Percentiles rank a stretch among this genome's conserved stretches.
Evolutionary conservation across 1,139 yeast genomes (phyloP).

Genomic region (Meyerozyma sp.): DNA sequence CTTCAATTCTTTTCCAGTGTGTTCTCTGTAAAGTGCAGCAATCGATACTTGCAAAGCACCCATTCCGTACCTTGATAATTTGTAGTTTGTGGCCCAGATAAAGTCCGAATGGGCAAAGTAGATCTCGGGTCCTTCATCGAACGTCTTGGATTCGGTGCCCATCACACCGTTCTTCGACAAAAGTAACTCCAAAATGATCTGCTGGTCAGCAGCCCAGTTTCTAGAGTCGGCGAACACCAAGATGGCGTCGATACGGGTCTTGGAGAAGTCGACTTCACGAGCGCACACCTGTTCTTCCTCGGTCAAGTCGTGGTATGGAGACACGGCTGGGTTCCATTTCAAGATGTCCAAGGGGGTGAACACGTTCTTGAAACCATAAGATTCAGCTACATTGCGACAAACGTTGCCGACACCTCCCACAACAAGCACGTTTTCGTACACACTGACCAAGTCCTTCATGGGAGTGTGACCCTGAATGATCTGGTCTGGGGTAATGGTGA

Average conservation of each 20-base stretch:
- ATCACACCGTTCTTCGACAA: conserved; percentile 71
- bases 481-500: conserved; percentile 64
- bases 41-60: conserved; percentile 84
- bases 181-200: conserved; percentile 71
- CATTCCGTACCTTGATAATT: conserved; percentile 78
- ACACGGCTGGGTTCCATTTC: conserved; percentile 82
- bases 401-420: conserved; percentile 83
- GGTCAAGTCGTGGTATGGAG: conserved; percentile 72
- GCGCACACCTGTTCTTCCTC: conserved; percentile 61
- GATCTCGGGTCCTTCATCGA: conserved; percentile 72
- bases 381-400: conserved; percentile 74
- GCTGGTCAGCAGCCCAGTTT: conserved; percentile 90
- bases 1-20: conserved; percentile 70
- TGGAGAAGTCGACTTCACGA: conserved; percentile 59
- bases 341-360: conserved; percentile 74
- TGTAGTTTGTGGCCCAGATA: conserved; percentile 85
- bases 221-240: conserved; percentile 78
- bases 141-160: conserved; percentile 71
- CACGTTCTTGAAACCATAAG: conserved; percentile 71
- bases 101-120: conserved; percentile 87
- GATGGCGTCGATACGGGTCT: conserved; percentile 62
- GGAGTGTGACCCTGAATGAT: conserved; percentile 90
- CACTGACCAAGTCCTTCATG: conserved; percentile 68
- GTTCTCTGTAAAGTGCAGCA: conserved; percentile 76
- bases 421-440: conserved; percentile 66